Percentiles rank a stretch among this genome's conserved stretches.
phyloP scores from a whole-genome alignment of 2,329 filamentous ascomycete genomes.

The Phialophora verrucosa region DNA sequence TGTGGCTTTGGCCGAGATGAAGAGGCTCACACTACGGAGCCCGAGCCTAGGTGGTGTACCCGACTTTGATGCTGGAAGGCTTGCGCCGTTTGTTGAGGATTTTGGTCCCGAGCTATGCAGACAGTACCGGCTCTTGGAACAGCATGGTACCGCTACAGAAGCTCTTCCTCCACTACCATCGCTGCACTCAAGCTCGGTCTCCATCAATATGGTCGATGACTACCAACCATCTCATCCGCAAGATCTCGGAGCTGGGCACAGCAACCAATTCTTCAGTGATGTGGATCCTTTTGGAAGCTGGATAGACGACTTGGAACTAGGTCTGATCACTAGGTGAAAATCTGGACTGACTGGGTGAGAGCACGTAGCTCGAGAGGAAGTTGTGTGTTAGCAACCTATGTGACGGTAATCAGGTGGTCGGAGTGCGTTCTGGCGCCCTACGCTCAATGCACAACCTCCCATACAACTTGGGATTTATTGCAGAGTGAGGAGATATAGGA shows the following conservation, averaged over 20 bases:
- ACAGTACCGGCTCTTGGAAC: slow-evolving; percentile 11
- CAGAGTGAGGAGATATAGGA: too few relatives aligned
- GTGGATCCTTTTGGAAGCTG: slow-evolving; percentile 19
- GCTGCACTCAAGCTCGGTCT: neutral
- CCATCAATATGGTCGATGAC: neutral
- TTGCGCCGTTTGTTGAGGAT: slow-evolving; percentile 22
- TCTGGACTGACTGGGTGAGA: too few relatives aligned
- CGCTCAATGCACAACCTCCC: too few relatives aligned
- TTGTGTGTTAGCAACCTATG: too few relatives aligned
- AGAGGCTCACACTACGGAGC: slow-evolving; percentile 9
- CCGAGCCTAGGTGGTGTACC: slow-evolving; percentile 10
- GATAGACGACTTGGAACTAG: slow-evolving; percentile 24
- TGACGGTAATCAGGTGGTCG: too few relatives aligned
- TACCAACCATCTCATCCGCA: neutral
- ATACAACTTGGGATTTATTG: too few relatives aligned
- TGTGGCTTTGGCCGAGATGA: slow-evolving; percentile 18
- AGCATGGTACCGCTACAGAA: neutral
- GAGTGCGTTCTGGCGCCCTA: too few relatives aligned
- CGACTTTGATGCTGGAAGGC: neutral
- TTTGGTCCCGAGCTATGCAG: slow-evolving; percentile 26
- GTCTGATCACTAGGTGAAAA: neutral
- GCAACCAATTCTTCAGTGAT: slow-evolving; percentile 10
- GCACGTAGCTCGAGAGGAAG: too few relatives aligned
- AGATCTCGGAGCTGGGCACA: neutral
- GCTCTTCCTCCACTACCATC: neutral